A percentile compares a stretch with the other conserved stretches of the same genome.
These are phyloP conservation scores for Linnemannia hyalina DNA, from an alignment of 192 early-diverging fungal species.

Conservation along the genomic window DNA sequence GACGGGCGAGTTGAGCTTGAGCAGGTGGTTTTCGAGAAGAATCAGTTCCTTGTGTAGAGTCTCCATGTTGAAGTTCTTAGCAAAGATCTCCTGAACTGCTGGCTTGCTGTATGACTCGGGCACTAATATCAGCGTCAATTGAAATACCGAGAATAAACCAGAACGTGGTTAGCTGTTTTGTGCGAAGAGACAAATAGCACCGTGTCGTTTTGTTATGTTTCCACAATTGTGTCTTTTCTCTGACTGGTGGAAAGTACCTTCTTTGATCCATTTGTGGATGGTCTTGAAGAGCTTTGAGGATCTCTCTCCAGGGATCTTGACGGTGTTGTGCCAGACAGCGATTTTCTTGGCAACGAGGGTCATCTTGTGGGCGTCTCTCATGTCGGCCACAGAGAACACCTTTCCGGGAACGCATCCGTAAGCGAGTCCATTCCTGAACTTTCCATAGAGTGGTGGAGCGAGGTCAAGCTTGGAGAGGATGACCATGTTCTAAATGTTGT, in stretches of 20 bases:
- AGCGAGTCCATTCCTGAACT: slow-evolving; percentile 92
- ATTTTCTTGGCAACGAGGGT: slow-evolving; percentile 81
- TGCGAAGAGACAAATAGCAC: neutral
- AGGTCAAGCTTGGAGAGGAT: slow-evolving; percentile 76
- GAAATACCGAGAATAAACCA: neutral
- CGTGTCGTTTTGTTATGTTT: neutral
- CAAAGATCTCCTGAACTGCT: slow-evolving; percentile 69
- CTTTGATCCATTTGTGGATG: slow-evolving; percentile 79
- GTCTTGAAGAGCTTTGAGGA: slow-evolving; percentile 75
- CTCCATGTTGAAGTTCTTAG: slow-evolving; percentile 62
- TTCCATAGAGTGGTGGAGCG: slow-evolving; percentile 84
- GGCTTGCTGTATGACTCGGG: slow-evolving; percentile 69
- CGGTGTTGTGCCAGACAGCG: slow-evolving; percentile 81
- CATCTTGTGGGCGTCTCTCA: slow-evolving; percentile 81
- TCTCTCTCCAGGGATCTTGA: slow-evolving; percentile 47
- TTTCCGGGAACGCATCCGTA: slow-evolving; percentile 90
- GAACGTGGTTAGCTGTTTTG: neutral
- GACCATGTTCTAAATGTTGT: slow-evolving; percentile 78
- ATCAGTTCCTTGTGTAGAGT: slow-evolving; percentile 59
- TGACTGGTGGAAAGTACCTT: slow-evolving; percentile 53
- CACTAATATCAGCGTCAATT: slow-evolving; percentile 53
- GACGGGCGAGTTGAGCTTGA: slow-evolving; percentile 77
- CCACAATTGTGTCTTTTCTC: neutral
- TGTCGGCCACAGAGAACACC: slow-evolving; percentile 78
- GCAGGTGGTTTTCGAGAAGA: slow-evolving; percentile 67